These are phyloP conservation scores for Boletus sp. DNA, from an alignment of 768 basidiomycete genomes.

Conservation along the genomic window DNA sequence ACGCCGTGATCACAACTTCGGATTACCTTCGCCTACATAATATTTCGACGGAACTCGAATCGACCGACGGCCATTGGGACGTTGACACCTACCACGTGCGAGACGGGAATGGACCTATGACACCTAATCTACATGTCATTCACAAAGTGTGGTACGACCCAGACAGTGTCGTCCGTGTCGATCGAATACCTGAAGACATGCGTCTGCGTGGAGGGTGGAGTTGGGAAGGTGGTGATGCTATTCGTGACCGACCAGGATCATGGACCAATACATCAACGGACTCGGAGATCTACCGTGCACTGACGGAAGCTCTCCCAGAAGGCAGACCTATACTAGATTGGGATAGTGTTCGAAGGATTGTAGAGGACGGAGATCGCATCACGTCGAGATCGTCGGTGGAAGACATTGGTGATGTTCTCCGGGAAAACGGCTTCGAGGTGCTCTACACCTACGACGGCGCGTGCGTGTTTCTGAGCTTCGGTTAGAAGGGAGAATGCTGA, in stretches of 20 bases:
- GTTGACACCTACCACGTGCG: constrained; percentile 33
- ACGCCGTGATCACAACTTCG: constrained; percentile 37
- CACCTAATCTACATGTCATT: constrained; percentile 33
- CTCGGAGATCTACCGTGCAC: constrained; percentile 18
- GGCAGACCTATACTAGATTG: constrained; percentile 25
- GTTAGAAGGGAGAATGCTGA: not conserved
- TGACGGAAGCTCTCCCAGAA: constrained; percentile 11
- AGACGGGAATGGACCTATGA: constrained; percentile 10
- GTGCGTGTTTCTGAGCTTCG: constrained; percentile 31
- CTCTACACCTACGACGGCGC: constrained; percentile 40
- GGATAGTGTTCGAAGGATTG: constrained; percentile 18
- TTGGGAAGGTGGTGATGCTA: constrained; percentile 11
- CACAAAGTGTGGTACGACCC: constrained; percentile 42
- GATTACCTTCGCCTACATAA: constrained; percentile 45
- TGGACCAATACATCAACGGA: constrained; percentile 14
- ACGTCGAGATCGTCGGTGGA: constrained; percentile 24
- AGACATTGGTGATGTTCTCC: constrained; percentile 33
- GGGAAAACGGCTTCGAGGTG: constrained; percentile 40
- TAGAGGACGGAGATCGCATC: constrained; percentile 22
- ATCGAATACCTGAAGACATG: constrained; percentile 33
- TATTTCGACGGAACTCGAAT: constrained; percentile 33
- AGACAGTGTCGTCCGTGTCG: constrained; percentile 34
- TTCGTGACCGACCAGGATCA: constrained; percentile 17
- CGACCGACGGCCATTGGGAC: constrained; percentile 38
- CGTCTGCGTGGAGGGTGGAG: constrained; percentile 33